Evolutionary conservation across 169 alveolate species (phyloP).

Genomic region (Prorocentrum cordatum): DNA sequence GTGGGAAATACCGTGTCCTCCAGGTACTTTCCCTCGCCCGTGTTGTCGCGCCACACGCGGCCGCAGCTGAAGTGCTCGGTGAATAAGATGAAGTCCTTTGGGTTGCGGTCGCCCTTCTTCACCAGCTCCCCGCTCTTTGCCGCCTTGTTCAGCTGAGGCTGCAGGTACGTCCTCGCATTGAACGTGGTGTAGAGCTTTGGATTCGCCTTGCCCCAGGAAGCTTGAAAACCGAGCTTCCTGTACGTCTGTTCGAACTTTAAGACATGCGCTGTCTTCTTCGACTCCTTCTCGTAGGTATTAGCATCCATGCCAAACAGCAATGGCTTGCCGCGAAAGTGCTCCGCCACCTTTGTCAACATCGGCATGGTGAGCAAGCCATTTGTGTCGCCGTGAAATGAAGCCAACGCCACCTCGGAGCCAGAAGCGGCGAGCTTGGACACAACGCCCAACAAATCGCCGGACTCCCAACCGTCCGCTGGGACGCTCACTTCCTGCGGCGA

Average conservation of each 20-base stretch:
- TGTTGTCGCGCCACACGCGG: constrained; percentile 9
- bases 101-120: constrained; percentile 20
- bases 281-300: constrained; percentile 26
- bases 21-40: background rate
- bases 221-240: constrained; percentile 8
- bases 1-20: constrained; percentile 18
- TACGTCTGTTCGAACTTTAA: constrained; percentile 21
- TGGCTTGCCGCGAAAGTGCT: background rate
- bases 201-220: constrained; percentile 28
- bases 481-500: background rate
- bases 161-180: constrained; percentile 56
- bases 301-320: constrained; percentile 16
- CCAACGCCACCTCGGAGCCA: constrained; percentile 1
- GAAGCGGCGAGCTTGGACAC: background rate
- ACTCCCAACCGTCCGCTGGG: constrained; percentile 36
- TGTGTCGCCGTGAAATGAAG: constrained; percentile 13
- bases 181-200: constrained; percentile 32
- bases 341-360: constrained; percentile 2
- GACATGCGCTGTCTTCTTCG: constrained; percentile 32
- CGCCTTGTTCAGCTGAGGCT: constrained; percentile 50
- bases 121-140: constrained; percentile 40
- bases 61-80: constrained; percentile 18
- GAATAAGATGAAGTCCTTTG: constrained; percentile 30
- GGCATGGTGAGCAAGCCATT: constrained; percentile 8
- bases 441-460: constrained; percentile 11